Percentiles rank a stretch among this genome's conserved stretches.
Evolutionary conservation across 257 asterid genomes (phyloP).

Genomic region (Solanum commersonii): DNA sequence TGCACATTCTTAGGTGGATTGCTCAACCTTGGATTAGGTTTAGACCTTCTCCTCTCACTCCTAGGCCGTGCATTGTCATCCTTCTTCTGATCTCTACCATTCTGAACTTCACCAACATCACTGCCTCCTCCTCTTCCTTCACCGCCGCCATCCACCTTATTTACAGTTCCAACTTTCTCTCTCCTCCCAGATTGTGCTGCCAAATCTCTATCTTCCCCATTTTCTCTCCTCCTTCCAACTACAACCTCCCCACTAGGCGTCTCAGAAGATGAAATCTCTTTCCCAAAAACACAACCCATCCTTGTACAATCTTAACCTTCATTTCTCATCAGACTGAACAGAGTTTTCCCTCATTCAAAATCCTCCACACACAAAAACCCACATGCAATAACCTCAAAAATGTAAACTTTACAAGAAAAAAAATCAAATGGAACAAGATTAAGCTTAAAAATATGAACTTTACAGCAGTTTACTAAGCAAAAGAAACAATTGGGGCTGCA

Average conservation of each 20-base stretch:
- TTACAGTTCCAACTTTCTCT: constrained; percentile 44
- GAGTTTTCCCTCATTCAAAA: constrained; percentile 25
- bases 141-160: constrained; percentile 22
- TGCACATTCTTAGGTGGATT: constrained; percentile 71
- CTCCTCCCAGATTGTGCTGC: constrained; percentile 45
- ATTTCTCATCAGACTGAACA: constrained; percentile 49
- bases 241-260: constrained; percentile 42
- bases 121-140: constrained; percentile 12
- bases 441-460: not conserved
- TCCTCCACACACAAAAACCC: constrained; percentile 4
- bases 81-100: constrained; percentile 41
- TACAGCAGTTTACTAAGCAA: constrained; percentile 1
- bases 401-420: not conserved
- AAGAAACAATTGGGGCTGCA: constrained; percentile 8
- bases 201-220: constrained; percentile 38
- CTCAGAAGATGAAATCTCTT: constrained; percentile 51
- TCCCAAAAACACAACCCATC: constrained; percentile 93
- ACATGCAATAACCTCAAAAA: constrained; percentile 19
- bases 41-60: constrained; percentile 66
- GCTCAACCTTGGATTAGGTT: constrained; percentile 71
- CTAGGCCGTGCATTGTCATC: constrained; percentile 30
- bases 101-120: constrained; percentile 30
- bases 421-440: not conserved
- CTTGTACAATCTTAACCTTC: constrained; percentile 45
- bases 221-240: constrained; percentile 32